Evolutionary conservation across 2,329 filamentous ascomycete species (phyloP), one percentile per base, ranked within the genome.

Genomic region (Ophiostoma perfectum): DNA sequence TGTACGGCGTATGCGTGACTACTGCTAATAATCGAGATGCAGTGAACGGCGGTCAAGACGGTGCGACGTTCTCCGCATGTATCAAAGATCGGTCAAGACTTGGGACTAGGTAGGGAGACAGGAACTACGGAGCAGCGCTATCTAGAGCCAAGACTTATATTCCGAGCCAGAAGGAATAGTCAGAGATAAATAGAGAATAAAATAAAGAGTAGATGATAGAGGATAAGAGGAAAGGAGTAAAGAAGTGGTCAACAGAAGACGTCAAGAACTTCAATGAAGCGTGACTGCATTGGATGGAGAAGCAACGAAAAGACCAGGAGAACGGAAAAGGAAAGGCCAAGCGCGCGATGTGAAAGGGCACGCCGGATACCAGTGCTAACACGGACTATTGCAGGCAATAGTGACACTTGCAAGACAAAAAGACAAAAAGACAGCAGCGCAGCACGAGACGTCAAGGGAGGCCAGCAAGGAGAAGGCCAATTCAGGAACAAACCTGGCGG

Each of bases 11-110:
- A 27, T 27, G 27, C 27, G 27, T 27, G 27, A 27, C 27, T 27
- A 27, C 27, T 27, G 27, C 27, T 27, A 27, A 27, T 60, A 8
- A 58, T 58, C 27, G 55, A 60, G 27, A 60, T 38, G 27, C 27
- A 27, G 12, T 39, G 49, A 38, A 14, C 55, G 27, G 55, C 55
- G 55, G 55, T 60, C 55, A 60, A 39, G 55, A 38, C 55, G 14
- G 9, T 60, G n/a, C 55, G 36, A 60, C 55, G 55, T 38, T 60
- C 55, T 60, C 55, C 55, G 55, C 55, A 60, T 55, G 45, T 18
- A 60, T 36, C 55, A 60, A 60, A 60, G 55, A 60, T 60, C 55
- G 55, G 55, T 60, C 55, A 60, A 60, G 55, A 60, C 55, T 39
- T 12, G 55, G 27, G 55, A 39, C 55, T 60, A 39, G 52, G 49